These are phyloP conservation scores for Aspergillus uvarum DNA, from an alignment of 2,329 filamentous ascomycete genomes.

Conservation along the genomic window DNA sequence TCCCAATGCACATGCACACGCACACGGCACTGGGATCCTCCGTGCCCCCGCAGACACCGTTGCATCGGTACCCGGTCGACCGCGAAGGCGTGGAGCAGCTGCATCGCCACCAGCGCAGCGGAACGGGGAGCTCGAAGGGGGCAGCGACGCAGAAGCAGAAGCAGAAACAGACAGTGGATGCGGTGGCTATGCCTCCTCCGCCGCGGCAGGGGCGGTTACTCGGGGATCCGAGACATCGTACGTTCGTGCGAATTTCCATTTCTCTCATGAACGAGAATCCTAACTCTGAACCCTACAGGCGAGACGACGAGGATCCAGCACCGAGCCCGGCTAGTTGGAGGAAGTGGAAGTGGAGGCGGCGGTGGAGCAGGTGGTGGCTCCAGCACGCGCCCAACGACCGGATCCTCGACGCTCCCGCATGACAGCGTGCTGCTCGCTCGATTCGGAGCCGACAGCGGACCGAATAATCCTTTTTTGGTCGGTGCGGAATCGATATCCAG, in stretches of 20 bases:
- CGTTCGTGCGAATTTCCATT: not conserved
- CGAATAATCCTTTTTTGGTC: not conserved
- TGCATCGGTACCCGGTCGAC: slow-evolving; percentile 22
- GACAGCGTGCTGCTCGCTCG: slow-evolving; percentile 8
- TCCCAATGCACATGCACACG: not conserved
- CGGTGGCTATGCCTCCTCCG: slow-evolving; percentile 34
- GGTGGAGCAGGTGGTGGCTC: not conserved
- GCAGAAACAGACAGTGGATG: slow-evolving; percentile 21
- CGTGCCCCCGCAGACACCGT: slow-evolving; percentile 27
- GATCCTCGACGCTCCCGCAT: slow-evolving; percentile 19
- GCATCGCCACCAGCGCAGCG: slow-evolving; percentile 42
- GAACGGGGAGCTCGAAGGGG: slow-evolving; percentile 38
- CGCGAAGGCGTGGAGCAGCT: slow-evolving; percentile 37
- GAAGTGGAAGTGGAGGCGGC: not conserved
- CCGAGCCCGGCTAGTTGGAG: slow-evolving; percentile 23
- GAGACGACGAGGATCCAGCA: slow-evolving; percentile 18
- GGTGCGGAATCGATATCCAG: not conserved
- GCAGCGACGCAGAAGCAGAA: not conserved
- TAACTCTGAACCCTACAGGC: not conserved
- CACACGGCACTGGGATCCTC: slow-evolving; percentile 12
- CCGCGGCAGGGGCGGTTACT: slow-evolving; percentile 28
- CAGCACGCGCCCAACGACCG: slow-evolving; percentile 16
- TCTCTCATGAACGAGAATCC: too few relatives aligned
- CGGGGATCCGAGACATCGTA: slow-evolving; percentile 25
- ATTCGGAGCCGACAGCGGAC: not conserved